These are phyloP conservation scores for Amyloporia xantha DNA, from an alignment of 768 basidiomycete genomes.

Conservation along the genomic window DNA sequence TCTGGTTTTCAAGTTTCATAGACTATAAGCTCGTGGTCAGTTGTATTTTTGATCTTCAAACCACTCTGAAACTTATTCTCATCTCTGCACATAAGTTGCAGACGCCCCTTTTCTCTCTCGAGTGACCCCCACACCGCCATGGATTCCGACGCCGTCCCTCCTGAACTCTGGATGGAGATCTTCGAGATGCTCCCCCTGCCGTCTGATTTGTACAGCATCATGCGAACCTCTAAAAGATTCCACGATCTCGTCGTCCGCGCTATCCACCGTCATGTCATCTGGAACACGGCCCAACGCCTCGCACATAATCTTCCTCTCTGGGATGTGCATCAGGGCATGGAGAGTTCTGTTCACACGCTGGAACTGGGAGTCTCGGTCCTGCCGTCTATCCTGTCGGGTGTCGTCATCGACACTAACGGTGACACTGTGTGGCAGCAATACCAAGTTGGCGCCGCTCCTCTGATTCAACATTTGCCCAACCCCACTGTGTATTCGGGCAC, in stretches of 20 bases:
- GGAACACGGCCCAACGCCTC: constrained; percentile 26
- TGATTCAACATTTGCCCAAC: not conserved
- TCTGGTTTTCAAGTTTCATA: no score
- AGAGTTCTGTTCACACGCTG: constrained; percentile 13
- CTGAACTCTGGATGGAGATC: constrained; percentile 33
- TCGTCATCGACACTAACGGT: constrained; percentile 8
- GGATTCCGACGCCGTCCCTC: constrained; percentile 22
- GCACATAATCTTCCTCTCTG: constrained; percentile 19
- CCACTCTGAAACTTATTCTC: no score
- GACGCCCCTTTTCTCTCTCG: no score
- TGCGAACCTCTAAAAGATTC: constrained; percentile 27
- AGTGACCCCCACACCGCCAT: no score
- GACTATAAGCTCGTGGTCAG: no score
- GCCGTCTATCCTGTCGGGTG: not conserved
- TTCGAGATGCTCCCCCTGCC: constrained; percentile 29
- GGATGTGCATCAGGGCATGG: constrained; percentile 11
- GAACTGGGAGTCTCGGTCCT: constrained; percentile 16
- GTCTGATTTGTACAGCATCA: constrained; percentile 26
- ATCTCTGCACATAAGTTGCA: no score
- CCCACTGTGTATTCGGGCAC: not conserved
- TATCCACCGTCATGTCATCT: constrained; percentile 30
- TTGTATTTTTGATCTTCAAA: no score
- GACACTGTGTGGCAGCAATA: not conserved
- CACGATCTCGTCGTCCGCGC: constrained; percentile 23
- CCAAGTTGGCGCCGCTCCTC: not conserved